A percentile compares a stretch with the other conserved stretches of the same genome.
Conservation (phyloP, 257 asterid genomes). For the Nicotiana tomentosiformis region DNA sequence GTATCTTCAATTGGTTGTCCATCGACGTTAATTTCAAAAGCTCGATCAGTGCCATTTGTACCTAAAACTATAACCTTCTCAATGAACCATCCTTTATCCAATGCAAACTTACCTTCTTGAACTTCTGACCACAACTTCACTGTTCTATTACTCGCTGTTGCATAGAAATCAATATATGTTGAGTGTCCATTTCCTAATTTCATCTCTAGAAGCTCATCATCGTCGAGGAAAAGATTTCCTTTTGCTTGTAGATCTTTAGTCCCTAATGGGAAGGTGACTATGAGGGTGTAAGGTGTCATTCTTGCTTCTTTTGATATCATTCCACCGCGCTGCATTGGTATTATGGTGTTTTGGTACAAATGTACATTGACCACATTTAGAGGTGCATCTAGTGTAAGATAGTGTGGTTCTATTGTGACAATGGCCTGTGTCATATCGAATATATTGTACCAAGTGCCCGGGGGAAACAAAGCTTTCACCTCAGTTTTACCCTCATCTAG, state of each 20-base stretch:
- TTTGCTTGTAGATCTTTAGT: conserved; percentile 16
- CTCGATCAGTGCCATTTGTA: not conserved
- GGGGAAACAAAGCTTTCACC: conserved; percentile 51
- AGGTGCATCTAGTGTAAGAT: conserved; percentile 43
- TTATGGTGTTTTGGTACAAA: conserved; percentile 36
- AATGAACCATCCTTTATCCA: conserved; percentile 7
- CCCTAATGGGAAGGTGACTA: conserved; percentile 25
- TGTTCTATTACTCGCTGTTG: not conserved
- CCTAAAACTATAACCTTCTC: conserved; percentile 16
- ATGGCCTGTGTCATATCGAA: conserved; percentile 38
- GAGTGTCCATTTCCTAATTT: conserved; percentile 38
- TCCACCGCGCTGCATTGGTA: conserved; percentile 57
- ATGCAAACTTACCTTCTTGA: conserved; percentile 12
- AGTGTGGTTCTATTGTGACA: conserved; percentile 18
- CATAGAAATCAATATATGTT: conserved; percentile 26
- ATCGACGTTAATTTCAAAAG: not conserved
- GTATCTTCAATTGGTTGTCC: not conserved
- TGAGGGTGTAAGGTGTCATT: conserved; percentile 35
- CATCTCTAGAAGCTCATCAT: conserved; percentile 47
- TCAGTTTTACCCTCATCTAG: conserved; percentile 31
- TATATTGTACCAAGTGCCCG: conserved; percentile 61
- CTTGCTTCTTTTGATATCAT: conserved; percentile 47
- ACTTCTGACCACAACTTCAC: conserved; percentile 16
- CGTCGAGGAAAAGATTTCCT: conserved; percentile 56
- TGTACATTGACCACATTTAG: conserved; percentile 50